These are phyloP conservation scores for Aechmea fasciata DNA, from an alignment of 176 grass and related monocot genomes.

Conservation along the genomic window DNA sequence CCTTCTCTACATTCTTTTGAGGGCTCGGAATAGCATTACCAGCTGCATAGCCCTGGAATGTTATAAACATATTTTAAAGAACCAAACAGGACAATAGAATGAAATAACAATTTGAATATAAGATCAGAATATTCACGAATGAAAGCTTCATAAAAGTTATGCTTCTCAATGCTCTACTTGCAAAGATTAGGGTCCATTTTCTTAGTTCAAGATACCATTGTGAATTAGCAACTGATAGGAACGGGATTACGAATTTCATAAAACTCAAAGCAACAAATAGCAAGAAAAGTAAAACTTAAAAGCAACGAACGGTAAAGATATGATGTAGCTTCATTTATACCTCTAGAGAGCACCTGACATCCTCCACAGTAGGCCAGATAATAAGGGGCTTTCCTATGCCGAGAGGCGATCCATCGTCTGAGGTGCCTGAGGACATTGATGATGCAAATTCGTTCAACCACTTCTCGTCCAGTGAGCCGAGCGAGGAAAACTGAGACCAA, in stretches of 20 bases:
- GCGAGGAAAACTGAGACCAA: conserved; percentile 77
- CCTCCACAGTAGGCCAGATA: conserved; percentile 85
- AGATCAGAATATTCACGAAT: too few species aligned
- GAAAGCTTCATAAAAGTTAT: too few species aligned
- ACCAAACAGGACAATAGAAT: background rate
- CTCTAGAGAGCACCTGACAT: conserved; percentile 94
- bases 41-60: conserved; percentile 74
- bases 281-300: too few species aligned
- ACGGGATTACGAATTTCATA: too few species aligned
- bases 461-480: conserved; percentile 95
- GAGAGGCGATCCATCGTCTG: conserved; percentile 52
- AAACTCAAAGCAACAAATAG: too few species aligned
- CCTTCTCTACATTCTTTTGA: conserved; percentile 95
- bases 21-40: conserved; percentile 93
- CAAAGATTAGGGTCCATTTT: too few species aligned
- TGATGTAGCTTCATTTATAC: conserved; percentile 33
- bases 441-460: conserved; percentile 74
- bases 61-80: conserved; percentile 14
- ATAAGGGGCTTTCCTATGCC: conserved; percentile 73
- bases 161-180: too few species aligned
- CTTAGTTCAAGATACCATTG: too few species aligned
- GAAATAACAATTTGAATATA: too few species aligned
- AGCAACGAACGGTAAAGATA: conserved; percentile 6
- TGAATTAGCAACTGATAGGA: too few species aligned
- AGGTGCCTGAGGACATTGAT: conserved; percentile 68